A percentile compares a stretch with the other conserved stretches of the same genome.
These are phyloP conservation scores for Chrysophaeum taylorii DNA, from an alignment of 352 stramenopile species.

Conservation along the genomic window DNA sequence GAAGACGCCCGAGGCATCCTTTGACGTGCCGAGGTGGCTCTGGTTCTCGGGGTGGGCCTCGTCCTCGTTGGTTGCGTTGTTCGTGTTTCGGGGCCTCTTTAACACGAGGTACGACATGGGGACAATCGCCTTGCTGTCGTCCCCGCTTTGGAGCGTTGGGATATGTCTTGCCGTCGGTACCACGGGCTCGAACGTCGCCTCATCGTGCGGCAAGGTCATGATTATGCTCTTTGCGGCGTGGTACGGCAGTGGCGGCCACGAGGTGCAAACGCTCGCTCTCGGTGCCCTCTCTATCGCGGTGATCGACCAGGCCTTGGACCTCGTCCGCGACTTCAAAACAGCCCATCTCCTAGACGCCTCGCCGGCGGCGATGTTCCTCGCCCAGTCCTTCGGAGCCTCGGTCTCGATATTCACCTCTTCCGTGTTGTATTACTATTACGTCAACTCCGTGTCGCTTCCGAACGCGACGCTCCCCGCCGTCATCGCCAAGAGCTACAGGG, in stretches of 20 bases:
- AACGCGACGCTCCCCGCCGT: background rate
- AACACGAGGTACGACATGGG: background rate
- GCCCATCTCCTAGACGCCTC: background rate
- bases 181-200: conserved; percentile 7
- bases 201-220: conserved; percentile 1
- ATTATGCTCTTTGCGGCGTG: conserved; percentile 3
- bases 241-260: background rate
- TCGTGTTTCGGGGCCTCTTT: background rate
- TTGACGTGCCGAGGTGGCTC: too few relatives aligned
- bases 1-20: too few relatives aligned
- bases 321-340: conserved; percentile 5
- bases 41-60: background rate
- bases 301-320: conserved; percentile 5
- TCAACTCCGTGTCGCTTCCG: background rate
- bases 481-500: background rate
- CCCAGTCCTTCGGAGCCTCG: background rate
- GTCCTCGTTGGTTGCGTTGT: background rate
- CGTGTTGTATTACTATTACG: background rate
- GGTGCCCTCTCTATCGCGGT: background rate
- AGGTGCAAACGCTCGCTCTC: background rate
- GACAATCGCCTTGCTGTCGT: background rate
- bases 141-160: background rate
- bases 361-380: background rate
- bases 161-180: background rate
- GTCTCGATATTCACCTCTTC: background rate